Evolutionary conservation across 176 grass and related monocot genomes (phyloP).

Genomic region (Oryza punctata): DNA sequence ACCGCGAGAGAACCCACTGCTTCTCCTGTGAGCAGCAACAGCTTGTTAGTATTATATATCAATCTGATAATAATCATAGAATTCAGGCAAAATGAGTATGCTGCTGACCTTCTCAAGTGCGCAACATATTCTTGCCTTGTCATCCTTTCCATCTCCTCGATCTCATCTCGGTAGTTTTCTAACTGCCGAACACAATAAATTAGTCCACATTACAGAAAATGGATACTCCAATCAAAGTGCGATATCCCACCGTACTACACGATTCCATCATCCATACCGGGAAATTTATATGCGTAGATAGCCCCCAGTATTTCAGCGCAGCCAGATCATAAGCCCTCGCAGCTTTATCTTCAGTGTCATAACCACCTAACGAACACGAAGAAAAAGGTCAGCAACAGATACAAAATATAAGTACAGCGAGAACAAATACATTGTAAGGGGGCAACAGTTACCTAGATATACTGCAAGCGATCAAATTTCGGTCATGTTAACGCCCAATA

Average conservation of each 20-base stretch:
- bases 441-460: constrained; percentile 58
- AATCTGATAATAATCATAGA: neutral
- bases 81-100: neutral
- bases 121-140: constrained; percentile 89
- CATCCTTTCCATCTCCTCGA: constrained; percentile 91
- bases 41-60: neutral
- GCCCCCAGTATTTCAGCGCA: constrained; percentile 96
- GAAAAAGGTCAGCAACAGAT: neutral
- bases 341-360: constrained; percentile 96
- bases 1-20: constrained; percentile 95
- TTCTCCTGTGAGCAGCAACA: constrained; percentile 63
- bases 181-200: constrained; percentile 56
- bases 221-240: neutral
- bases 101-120: constrained; percentile 74
- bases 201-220: neutral
- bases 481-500: constrained; percentile 28
- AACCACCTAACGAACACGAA: constrained; percentile 66
- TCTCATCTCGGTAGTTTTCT: constrained; percentile 69
- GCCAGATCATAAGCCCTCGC: constrained; percentile 96
- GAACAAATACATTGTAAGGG: neutral
- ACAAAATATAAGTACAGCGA: neutral
- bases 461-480: constrained; percentile 45
- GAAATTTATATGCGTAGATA: constrained; percentile 75
- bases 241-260: neutral
- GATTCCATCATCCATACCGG: constrained; percentile 49